Base-by-base conservation (phyloP, 192 early-diverging fungal species). In the Neocallimastix lanati region DNA sequence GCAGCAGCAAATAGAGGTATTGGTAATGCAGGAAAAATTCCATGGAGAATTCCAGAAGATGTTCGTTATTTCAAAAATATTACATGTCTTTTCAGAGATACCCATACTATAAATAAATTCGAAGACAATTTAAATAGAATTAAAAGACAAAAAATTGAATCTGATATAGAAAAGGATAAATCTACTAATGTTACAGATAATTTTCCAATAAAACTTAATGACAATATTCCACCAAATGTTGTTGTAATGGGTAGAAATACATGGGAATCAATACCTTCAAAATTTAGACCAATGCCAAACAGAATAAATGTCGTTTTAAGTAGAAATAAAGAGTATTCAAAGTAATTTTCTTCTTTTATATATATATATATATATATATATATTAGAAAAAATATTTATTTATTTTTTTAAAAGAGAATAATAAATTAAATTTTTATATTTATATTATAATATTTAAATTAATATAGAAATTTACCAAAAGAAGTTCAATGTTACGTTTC, bases 191-290 rank as follows among this genome's bases (percentile, higher is more conserved):
- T 67, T 27, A 67, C 50, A 67, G 25, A 67, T 67, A 67, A 67
- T n/a, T 67, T 67, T 11, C 50, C 50, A 67, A 67, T 14, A 29
- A 37, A 12, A 84, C 84, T 81, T 76, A 86, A 29, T 15, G 36
- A 29, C n/a, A 77, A 77, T 14, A 36, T 29, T n/a, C 50, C 29
- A 29, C 18, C 25, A 77, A 99, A 99, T 83, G 93, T 91, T 1
- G 93, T 94, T 76, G 93, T 99, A 81, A 95, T 99, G 94, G 97
- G 97, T 76, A 88, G 96, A 76, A 84, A 86, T 28, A 96, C 95
- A 27, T 99, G 96, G 96, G 94, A 96, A 81, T 94, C 92, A 6
- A 94, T 99, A 76, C 97, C 97, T 5, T 76, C 78, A 12, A 91
- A 90, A 78, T 94, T 91, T 81, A 85, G 93, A 67, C 97, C 97